Evolutionary conservation across 2,329 filamentous ascomycete genomes (phyloP).

Genomic region (Bisporella sp.): DNA sequence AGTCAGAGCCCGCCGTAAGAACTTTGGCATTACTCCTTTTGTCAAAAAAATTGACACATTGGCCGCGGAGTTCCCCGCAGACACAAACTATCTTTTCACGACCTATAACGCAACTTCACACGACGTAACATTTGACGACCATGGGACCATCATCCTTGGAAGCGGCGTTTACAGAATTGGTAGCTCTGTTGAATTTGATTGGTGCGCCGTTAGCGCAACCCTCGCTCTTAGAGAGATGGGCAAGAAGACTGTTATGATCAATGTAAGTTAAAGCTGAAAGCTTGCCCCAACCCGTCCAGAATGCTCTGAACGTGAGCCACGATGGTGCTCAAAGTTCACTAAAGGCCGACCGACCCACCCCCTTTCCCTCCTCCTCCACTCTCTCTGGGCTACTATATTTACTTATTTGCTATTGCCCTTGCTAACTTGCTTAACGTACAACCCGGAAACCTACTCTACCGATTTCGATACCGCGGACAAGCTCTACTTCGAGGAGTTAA

Average conservation of each 20-base stretch:
- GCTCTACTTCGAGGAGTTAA: slow-evolving; percentile 94
- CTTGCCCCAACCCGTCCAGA: too few species aligned
- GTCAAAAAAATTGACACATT: slow-evolving; percentile 99
- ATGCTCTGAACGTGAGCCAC: too few species aligned
- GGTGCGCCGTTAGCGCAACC: slow-evolving; percentile 91
- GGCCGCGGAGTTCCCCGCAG: slow-evolving; percentile 90
- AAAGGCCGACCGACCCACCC: too few species aligned
- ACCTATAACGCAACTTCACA: slow-evolving; percentile 95
- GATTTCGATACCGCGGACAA: slow-evolving; percentile 87
- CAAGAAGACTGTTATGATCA: slow-evolving; percentile 98
- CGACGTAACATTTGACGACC: slow-evolving; percentile 89
- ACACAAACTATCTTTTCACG: slow-evolving; percentile 85
- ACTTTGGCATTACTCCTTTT: slow-evolving; percentile 86
- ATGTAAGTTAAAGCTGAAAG: slow-evolving; percentile 45
- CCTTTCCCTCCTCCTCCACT: too few species aligned
- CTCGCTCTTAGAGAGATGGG: slow-evolving; percentile 77
- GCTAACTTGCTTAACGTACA: slow-evolving; percentile 13
- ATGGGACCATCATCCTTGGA: slow-evolving; percentile 82
- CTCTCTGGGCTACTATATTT: too few species aligned
- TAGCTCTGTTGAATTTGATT: slow-evolving; percentile 96
- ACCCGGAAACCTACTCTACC: slow-evolving; percentile 64
- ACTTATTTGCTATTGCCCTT: too few species aligned
- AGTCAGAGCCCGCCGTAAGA: slow-evolving; percentile 76
- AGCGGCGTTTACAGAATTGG: slow-evolving; percentile 97
- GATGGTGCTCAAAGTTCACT: too few species aligned